Base-by-base conservation (phyloP, 2,329 filamentous ascomycete genomes). In the Cryphonectria parasitica region DNA sequence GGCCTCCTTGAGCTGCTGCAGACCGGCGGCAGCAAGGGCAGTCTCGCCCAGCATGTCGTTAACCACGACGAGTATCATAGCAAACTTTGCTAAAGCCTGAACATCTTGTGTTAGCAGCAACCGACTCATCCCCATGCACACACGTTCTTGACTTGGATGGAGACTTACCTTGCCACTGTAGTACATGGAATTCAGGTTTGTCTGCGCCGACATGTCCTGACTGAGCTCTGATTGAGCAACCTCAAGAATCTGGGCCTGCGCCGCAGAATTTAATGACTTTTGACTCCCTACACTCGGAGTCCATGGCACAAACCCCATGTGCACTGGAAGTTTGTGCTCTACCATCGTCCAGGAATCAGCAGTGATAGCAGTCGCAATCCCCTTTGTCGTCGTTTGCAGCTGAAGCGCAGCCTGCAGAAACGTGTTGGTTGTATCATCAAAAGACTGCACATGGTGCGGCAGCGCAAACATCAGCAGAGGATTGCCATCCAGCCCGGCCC, bases 121-220 rank as follows among this genome's bases (percentile, higher is more conserved):
- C 41, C 11, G 61, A 15, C 71, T 74, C 34, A 17, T 10, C 34
- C 19, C 1, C 6, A 19, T 10, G 8, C n/a, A 39, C n/a, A 1
- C 11, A 1, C 22, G 22, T 2, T 10, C 19, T 22, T 8, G 13
- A 17, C 17, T n/a, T 10, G 36, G 15, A 19, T 39, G 15, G 41
- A 4, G 13, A 15, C 79, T 74, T 72, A 87, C 91, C 84, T 95
- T 98, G 75, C 96, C 96, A 75, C 92, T 92, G 80, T 91, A 98
- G 80, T 98, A 98, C 89, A 97, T 95, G 52, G 94, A 97, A 78
- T 95, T 88, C 49, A 93, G 83, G 73, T 96, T 88, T 6, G 89
- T 89, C 77, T 96, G 91, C 0, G 83, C 82, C n/a, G 84, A 80
- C 80, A 98, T 93, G 77, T 94, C 87, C 80, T 96, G 91, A 0